These are phyloP conservation scores for Suillus variegatus DNA, from an alignment of 768 basidiomycete species.

Conservation along the genomic window DNA sequence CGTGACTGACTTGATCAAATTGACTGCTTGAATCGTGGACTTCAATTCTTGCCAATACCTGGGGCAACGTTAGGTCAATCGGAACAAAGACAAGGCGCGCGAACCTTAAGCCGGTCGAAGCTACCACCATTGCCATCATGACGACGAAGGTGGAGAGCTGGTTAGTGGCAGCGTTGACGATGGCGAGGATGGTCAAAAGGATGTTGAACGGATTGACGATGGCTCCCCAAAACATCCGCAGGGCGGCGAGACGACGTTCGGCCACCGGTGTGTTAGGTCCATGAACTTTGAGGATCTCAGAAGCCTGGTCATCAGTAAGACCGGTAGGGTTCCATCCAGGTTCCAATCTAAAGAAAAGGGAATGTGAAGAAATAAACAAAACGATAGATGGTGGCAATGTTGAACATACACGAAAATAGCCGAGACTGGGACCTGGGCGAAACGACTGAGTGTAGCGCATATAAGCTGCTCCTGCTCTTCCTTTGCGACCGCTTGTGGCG, in stretches of 20 bases:
- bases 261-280: conserved; percentile 31
- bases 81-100: not conserved
- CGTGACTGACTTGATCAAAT: conserved; percentile 34
- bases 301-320: conserved; percentile 22
- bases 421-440: conserved; percentile 26
- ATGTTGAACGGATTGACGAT: conserved; percentile 39
- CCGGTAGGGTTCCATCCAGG: conserved; percentile 27
- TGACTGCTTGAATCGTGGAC: conserved; percentile 36
- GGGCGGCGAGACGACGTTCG: conserved; percentile 31
- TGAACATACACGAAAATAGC: conserved; percentile 25
- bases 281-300: conserved; percentile 20
- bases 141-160: conserved; percentile 35
- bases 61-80: not conserved
- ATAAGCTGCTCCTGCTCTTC: not conserved
- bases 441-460: conserved; percentile 21
- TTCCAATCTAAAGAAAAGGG: conserved; percentile 21
- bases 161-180: conserved; percentile 33
- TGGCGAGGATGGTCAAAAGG: conserved; percentile 31
- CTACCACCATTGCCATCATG: conserved; percentile 37
- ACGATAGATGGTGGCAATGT: not conserved
- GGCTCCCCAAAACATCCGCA: conserved; percentile 32
- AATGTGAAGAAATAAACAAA: not conserved
- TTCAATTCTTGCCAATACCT: conserved; percentile 37
- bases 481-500: not conserved
- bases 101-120: conserved; percentile 34